Conservation (phyloP, 192 early-diverging fungal species). For the Anaeromyces robustus region DNA sequence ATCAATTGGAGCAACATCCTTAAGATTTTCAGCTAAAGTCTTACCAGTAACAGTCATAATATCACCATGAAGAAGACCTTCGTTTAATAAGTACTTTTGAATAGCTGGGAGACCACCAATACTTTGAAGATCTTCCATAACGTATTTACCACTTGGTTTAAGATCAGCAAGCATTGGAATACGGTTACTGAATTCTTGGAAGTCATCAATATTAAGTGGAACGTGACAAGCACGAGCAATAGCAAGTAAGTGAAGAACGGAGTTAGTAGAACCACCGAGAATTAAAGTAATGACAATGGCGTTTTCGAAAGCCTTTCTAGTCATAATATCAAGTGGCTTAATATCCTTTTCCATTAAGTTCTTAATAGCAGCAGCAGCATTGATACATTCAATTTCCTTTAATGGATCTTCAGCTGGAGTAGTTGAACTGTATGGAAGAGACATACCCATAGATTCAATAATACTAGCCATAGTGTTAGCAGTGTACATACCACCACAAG, state of each 20-base stretch:
- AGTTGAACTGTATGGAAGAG: constrained; percentile 88
- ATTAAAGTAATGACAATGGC: constrained; percentile 87
- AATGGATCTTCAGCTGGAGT: constrained; percentile 77
- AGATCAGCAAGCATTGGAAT: constrained; percentile 94
- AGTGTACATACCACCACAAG: constrained; percentile 99
- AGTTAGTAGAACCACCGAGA: constrained; percentile 93
- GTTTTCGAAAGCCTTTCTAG: constrained; percentile 85
- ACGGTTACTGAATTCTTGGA: constrained; percentile 78
- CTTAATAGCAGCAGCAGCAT: constrained; percentile 74
- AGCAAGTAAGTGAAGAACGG: constrained; percentile 87
- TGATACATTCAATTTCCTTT: constrained; percentile 77
- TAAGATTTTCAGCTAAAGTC: constrained; percentile 86
- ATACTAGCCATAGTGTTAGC: constrained; percentile 96
- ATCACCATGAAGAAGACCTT: constrained; percentile 76
- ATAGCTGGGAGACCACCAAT: constrained; percentile 91
- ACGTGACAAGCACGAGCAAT: constrained; percentile 71
- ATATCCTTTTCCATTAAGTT: constrained; percentile 81
- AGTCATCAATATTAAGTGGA: constrained; percentile 77
- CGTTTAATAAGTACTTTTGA: constrained; percentile 78
- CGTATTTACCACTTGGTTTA: constrained; percentile 94
- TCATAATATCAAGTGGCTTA: constrained; percentile 93
- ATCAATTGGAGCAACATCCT: constrained; percentile 52
- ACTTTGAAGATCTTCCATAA: constrained; percentile 88
- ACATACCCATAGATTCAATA: constrained; percentile 95
- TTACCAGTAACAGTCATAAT: constrained; percentile 93